A percentile compares a stretch with the other conserved stretches of the same genome.
phyloP scores from a whole-genome alignment of 257 asterid species.

The Knoxia roxburghii region DNA sequence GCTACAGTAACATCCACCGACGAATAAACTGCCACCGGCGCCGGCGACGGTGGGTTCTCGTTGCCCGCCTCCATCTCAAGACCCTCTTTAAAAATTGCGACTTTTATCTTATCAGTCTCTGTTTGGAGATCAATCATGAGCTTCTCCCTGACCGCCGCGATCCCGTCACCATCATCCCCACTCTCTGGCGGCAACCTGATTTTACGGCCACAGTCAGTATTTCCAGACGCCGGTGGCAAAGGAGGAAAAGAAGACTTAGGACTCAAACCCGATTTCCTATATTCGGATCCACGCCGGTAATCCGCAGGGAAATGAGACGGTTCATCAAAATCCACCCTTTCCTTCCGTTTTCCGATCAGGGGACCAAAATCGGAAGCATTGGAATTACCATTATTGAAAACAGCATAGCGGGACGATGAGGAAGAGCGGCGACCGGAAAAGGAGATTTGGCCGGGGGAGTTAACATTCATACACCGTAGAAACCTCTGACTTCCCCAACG shows the following conservation, averaged over 20 bases:
- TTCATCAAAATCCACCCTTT: slow-evolving; percentile 21
- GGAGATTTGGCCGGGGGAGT: slow-evolving; percentile 34
- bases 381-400: not conserved
- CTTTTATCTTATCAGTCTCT: slow-evolving; percentile 70
- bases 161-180: slow-evolving; percentile 43
- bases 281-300: slow-evolving; percentile 27
- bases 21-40: slow-evolving; percentile 21
- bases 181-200: slow-evolving; percentile 19
- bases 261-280: slow-evolving; percentile 11
- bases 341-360: slow-evolving; percentile 17
- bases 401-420: slow-evolving; percentile 16
- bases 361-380: slow-evolving; percentile 6
- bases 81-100: slow-evolving; percentile 54
- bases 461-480: slow-evolving; percentile 60
- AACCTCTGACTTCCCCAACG: slow-evolving; percentile 65
- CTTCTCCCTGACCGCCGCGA: slow-evolving; percentile 64
- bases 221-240: slow-evolving; percentile 1
- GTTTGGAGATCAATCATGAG: slow-evolving; percentile 81
- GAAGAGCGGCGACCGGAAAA: slow-evolving; percentile 24
- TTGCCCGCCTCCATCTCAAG: slow-evolving; percentile 36
- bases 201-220: slow-evolving; percentile 14
- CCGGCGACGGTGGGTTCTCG: slow-evolving; percentile 23
- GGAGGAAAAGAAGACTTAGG: slow-evolving; percentile 17
- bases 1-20: slow-evolving; percentile 5
- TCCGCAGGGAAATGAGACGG: not conserved